These are phyloP conservation scores for Diaporthe caulivora DNA, from an alignment of 2,329 filamentous ascomycete genomes.

Conservation along the genomic window DNA sequence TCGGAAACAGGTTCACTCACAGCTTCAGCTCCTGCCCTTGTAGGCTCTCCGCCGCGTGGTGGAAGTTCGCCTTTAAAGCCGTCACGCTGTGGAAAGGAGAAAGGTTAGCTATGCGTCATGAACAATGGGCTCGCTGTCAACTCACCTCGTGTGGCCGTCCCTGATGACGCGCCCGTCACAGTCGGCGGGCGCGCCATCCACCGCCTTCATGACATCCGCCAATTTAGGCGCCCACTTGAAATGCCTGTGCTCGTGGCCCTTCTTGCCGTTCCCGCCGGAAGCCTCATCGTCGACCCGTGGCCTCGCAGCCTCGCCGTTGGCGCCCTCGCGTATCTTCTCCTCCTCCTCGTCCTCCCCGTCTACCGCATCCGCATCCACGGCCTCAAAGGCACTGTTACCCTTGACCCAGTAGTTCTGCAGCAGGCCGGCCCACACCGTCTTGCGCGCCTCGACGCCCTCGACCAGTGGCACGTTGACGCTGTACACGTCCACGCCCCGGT, in stretches of 20 bases:
- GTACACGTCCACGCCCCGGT: slow-evolving; percentile 82
- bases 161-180: slow-evolving; percentile 95
- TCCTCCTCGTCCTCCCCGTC: slow-evolving; percentile 80
- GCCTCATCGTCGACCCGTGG: slow-evolving; percentile 45
- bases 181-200: slow-evolving; percentile 82
- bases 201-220: slow-evolving; percentile 86
- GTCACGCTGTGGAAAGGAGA: slow-evolving; percentile 74
- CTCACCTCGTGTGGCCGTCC: slow-evolving; percentile 86
- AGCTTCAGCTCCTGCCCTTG: slow-evolving; percentile 81
- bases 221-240: slow-evolving; percentile 96
- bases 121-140: slow-evolving; percentile 35
- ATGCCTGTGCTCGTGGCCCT: slow-evolving; percentile 80
- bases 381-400: slow-evolving; percentile 85
- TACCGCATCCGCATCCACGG: slow-evolving; percentile 75
- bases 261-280: slow-evolving; percentile 48
- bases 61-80: slow-evolving; percentile 92
- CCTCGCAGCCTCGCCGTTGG: slow-evolving; percentile 59
- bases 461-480: slow-evolving; percentile 90
- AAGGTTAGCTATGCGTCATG: background rate
- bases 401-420: slow-evolving; percentile 90
- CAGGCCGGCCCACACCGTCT: slow-evolving; percentile 86
- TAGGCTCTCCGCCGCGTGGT: slow-evolving; percentile 75
- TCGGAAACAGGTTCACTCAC: slow-evolving; percentile 69
- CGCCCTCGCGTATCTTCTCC: slow-evolving; percentile 76
- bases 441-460: slow-evolving; percentile 77